A percentile compares a stretch with the other conserved stretches of the same genome.
These are phyloP conservation scores for Vararia minispora DNA, from an alignment of 768 basidiomycete genomes.

Conservation along the genomic window DNA sequence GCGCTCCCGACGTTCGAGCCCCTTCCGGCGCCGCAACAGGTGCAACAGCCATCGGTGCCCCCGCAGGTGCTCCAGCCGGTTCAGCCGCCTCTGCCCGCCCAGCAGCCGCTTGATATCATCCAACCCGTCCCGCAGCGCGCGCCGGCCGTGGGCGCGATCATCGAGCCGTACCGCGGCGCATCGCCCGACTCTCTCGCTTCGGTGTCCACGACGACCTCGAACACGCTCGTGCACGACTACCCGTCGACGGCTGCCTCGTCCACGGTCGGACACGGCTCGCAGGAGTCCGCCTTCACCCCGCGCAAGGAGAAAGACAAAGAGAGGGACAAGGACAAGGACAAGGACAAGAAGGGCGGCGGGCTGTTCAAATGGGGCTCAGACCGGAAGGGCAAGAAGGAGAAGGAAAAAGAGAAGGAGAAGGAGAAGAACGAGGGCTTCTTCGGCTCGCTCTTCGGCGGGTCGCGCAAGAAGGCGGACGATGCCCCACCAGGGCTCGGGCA, in stretches of 20 bases:
- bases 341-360: slow-evolving; percentile 52
- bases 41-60: slow-evolving; percentile 1
- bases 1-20: slow-evolving; percentile 10
- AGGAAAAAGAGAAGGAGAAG: slow-evolving; percentile 37
- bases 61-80: neutral
- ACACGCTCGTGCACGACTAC: slow-evolving; percentile 13
- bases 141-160: slow-evolving; percentile 6
- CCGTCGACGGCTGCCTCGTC: too few species aligned
- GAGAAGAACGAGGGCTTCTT: slow-evolving; percentile 83
- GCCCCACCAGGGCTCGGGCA: slow-evolving; percentile 24
- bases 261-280: too few species aligned
- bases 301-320: slow-evolving; percentile 68
- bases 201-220: slow-evolving; percentile 7
- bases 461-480: slow-evolving; percentile 77
- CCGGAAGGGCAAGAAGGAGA: slow-evolving; percentile 39
- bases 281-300: slow-evolving; percentile 26
- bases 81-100: slow-evolving; percentile 1
- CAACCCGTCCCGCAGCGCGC: neutral
- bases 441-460: slow-evolving; percentile 79
- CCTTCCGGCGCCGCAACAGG: slow-evolving; percentile 3
- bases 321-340: slow-evolving; percentile 60
- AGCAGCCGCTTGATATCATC: neutral
- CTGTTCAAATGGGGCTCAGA: slow-evolving; percentile 29
- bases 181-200: slow-evolving; percentile 6
- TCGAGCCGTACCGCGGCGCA: slow-evolving; percentile 8